Base-by-base conservation (phyloP, 495 filamentous ascomycete genomes). In the Penicillium silybi region DNA sequence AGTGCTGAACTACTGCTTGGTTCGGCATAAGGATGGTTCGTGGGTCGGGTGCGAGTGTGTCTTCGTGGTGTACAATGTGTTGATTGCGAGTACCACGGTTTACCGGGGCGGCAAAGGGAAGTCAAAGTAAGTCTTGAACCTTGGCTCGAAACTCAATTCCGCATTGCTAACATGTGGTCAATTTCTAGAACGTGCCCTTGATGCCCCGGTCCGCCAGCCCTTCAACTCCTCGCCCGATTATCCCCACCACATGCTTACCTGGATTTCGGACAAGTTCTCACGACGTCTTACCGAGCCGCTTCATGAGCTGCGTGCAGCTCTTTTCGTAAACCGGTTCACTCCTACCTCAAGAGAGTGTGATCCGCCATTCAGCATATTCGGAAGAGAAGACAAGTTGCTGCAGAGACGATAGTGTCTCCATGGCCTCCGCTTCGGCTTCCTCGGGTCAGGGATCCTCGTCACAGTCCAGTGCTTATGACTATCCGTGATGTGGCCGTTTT, bases 161-260 rank as follows among this genome's bases (percentile, higher is more conserved):
- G 11, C 9, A 13, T 32, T 44, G 26, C 45, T 63, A 39, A 56
- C 48, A 46, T 22, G 48, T 38, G 18, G 46, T 26, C 29, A 0
- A 20, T 18, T 44, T 26, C 15, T 59, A 95, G 90, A 86, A 60
- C 83, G 90, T 61, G 86, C 86, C 26, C 73, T 80, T n/a, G 86
- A 88, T 56, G 90, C 89, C 48, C 89, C 90, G 6, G 85, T 95
- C 44, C 82, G 89, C 46, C 79, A 81, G 17, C 74, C 91, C 27
- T 95, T 95, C 67, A 85, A 88, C 17, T 89, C 86, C 22, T 91
- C 88, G 4, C 89, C 87, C 10, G 75, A 82, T 63, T 90, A 95
- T 65, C 90, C 90, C 40, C 95, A 93, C 64, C 89, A 92, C 68
- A 95, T 95, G 90, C 74, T 95, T 49, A 86, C 87, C 19, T 88